Percentiles rank a stretch among this genome's conserved stretches.
Evolutionary conservation across 2,329 filamentous ascomycete species (phyloP).

Genomic region (Phaeosphaeria sp.): DNA sequence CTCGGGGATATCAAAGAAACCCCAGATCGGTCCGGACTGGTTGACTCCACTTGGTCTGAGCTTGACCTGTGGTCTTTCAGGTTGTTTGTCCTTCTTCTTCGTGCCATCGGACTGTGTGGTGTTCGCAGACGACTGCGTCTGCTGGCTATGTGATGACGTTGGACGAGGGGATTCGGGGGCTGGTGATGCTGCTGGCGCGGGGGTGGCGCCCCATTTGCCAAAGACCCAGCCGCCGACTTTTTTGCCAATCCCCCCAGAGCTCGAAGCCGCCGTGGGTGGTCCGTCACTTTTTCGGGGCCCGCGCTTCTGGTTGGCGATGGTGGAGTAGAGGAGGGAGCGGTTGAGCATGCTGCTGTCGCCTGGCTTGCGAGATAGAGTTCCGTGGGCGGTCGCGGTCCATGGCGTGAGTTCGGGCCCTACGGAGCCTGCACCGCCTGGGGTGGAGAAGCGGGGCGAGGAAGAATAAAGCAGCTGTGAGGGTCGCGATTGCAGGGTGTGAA

Average conservation of each 20-base stretch:
- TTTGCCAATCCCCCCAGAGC: slow-evolving; percentile 52
- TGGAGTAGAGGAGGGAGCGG: slow-evolving; percentile 56
- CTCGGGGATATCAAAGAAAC: slow-evolving; percentile 45
- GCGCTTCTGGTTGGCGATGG: slow-evolving; percentile 36
- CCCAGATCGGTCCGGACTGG: slow-evolving; percentile 48
- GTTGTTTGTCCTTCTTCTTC: slow-evolving; percentile 23
- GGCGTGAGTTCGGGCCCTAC: slow-evolving; percentile 51
- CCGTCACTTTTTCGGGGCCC: slow-evolving; percentile 25
- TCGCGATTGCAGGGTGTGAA: slow-evolving; percentile 78
- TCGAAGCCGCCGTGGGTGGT: background rate
- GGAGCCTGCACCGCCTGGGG: slow-evolving; percentile 52
- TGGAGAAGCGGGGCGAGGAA: slow-evolving; percentile 59
- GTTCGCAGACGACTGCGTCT: slow-evolving; percentile 26
- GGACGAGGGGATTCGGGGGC: slow-evolving; percentile 22
- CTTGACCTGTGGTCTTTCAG: slow-evolving; percentile 7
- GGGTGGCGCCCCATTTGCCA: slow-evolving; percentile 67
- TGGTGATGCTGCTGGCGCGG: slow-evolving; percentile 47
- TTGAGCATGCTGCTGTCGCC: slow-evolving; percentile 62
- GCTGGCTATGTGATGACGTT: slow-evolving; percentile 23
- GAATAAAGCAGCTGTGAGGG: slow-evolving; percentile 74
- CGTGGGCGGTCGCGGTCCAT: slow-evolving; percentile 54
- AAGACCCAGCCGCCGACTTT: slow-evolving; percentile 71
- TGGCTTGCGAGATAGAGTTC: slow-evolving; percentile 58
- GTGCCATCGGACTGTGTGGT: slow-evolving; percentile 11
- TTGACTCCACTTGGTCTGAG: slow-evolving; percentile 47